Evolutionary conservation across 2,329 filamentous ascomycete genomes (phyloP).

Genomic region (Trichophyton simii): DNA sequence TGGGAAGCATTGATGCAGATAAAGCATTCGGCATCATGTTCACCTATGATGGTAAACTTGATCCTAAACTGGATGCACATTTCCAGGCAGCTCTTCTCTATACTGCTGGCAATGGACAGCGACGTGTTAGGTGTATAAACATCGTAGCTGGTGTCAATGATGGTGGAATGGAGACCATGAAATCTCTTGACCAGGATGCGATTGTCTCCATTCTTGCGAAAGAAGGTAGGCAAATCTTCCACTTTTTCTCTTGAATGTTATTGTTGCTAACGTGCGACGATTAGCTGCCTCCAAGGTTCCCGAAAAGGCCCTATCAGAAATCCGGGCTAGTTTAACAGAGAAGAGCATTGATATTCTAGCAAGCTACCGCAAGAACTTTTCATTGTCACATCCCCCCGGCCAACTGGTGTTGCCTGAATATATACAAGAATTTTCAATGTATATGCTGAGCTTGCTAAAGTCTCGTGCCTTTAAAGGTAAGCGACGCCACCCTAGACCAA

Average conservation of each 20-base stretch:
- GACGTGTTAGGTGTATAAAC: conserved; percentile 84
- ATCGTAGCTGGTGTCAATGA: conserved; percentile 87
- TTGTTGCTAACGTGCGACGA: conserved; percentile 2
- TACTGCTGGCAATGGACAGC: conserved; percentile 78
- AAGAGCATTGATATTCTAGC: conserved; percentile 87
- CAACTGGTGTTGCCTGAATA: conserved; percentile 93
- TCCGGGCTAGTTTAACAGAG: conserved; percentile 70
- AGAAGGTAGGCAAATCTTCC: conserved; percentile 41
- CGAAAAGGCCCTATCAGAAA: conserved; percentile 67
- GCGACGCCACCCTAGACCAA: conserved; percentile 3
- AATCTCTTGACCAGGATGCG: conserved; percentile 90
- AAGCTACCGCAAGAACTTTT: conserved; percentile 84
- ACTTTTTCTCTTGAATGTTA: background rate
- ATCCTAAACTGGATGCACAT: conserved; percentile 88
- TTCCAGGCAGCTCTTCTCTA: conserved; percentile 94
- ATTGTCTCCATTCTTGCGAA: conserved; percentile 81
- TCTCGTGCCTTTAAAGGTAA: conserved; percentile 74
- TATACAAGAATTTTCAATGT: conserved; percentile 94
- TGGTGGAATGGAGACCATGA: conserved; percentile 68
- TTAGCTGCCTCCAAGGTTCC: conserved; percentile 68
- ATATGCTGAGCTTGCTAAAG: conserved; percentile 80
- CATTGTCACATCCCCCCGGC: conserved; percentile 72
- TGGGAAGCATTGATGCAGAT: conserved; percentile 83
- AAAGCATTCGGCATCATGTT: conserved; percentile 88
- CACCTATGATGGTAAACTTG: conserved; percentile 93